These are phyloP conservation scores for Urochloa ruziziensis DNA, from an alignment of 176 grass and related monocot genomes.

Conservation along the genomic window DNA sequence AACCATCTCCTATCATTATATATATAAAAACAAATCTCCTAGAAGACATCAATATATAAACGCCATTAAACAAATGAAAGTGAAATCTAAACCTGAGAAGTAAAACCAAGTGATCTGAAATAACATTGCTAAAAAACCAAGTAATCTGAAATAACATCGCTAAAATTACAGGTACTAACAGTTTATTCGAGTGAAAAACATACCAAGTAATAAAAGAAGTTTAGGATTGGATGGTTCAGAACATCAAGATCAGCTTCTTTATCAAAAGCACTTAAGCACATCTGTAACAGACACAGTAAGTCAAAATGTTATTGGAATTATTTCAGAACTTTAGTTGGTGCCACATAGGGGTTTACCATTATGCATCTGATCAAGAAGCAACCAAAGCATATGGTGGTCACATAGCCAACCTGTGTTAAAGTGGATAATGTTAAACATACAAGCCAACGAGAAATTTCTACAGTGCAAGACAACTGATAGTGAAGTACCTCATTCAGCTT, in stretches of 20 bases:
- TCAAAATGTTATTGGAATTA: background rate
- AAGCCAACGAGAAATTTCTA: background rate
- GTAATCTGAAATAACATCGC: background rate
- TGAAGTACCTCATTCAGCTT: slow-evolving; percentile 58
- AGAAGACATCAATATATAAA: background rate
- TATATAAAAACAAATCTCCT: background rate
- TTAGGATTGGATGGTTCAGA: slow-evolving; percentile 91
- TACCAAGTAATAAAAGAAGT: slow-evolving; percentile 97
- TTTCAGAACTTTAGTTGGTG: background rate
- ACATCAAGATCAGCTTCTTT: slow-evolving; percentile 83
- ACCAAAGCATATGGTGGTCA: slow-evolving; percentile 59
- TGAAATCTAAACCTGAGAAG: background rate
- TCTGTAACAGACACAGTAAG: slow-evolving; percentile 41
- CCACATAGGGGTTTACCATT: background rate
- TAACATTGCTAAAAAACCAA: background rate
- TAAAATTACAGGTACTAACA: background rate
- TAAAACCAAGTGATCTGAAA: background rate
- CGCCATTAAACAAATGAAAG: background rate
- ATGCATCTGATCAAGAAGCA: background rate
- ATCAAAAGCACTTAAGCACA: slow-evolving; percentile 92
- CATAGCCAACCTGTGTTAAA: slow-evolving; percentile 58
- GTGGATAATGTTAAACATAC: background rate
- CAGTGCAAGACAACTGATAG: background rate
- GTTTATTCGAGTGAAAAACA: background rate
- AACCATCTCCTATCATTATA: background rate